Evolutionary conservation across 176 grass and related monocot genomes (phyloP), one percentile per base, ranked within the genome.

Genomic region (Aechmea fasciata): DNA sequence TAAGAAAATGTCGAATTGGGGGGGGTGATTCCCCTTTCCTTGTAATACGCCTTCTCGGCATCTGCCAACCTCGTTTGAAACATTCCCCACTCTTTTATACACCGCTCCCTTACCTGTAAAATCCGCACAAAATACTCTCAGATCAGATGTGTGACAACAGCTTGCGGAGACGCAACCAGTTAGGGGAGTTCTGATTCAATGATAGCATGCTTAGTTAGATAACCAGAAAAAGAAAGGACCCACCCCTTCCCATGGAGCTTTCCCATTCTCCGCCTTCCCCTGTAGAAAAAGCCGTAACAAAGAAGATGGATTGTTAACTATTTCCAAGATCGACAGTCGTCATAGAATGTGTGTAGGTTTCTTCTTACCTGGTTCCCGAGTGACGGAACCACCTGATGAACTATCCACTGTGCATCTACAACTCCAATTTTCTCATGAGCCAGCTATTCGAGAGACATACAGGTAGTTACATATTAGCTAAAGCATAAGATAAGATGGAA

Each of bases 351-450:
- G 47, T 28, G 50, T 13, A 26, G 33, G 33, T 25, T 69, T 14
- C 1, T 55, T 0, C 50, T 70, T 81, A 96, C 92, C 88, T 99
- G 90, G 57, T 90, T 99, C 48, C 90, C 90, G 64, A 99, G 95
- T 65, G 95, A 94, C 52, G 95, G 95, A 71, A 99, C 80, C 69
- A 72, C 70, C 74, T 90, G 84, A 81, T 99, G 95, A 80, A 88
- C 95, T 77, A 99, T 99, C 95, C 95, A 99, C 50, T 99, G 90
- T 70, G 95, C 84, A 73, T 99, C 95, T 57, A 99, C 90, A 62
- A 99, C 95, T 78, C 95, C 95, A 41, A 99, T 99, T 73, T 88
- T 99, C 84, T 99, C 95, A 85, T 99, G 90, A 78, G 90, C 95
- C n/a, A 87, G 90, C 95, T 99, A 18, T 71, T 82, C 75, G 48